These are phyloP conservation scores for Colletotrichum tamarilloi DNA, from an alignment of 2,329 filamentous ascomycete species.

Conservation along the genomic window DNA sequence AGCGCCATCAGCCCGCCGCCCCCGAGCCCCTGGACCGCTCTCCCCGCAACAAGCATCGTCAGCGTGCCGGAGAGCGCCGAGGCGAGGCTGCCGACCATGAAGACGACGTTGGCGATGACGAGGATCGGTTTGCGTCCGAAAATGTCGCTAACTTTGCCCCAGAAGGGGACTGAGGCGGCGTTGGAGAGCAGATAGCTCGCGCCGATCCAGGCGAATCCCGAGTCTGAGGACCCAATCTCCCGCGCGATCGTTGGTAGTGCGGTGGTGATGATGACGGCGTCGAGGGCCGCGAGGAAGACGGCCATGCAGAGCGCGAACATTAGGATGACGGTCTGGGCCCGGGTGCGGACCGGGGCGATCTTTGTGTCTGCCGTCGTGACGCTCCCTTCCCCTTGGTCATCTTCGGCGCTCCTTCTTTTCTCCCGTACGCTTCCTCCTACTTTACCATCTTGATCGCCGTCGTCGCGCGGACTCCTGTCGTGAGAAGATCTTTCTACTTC, in stretches of 20 bases:
- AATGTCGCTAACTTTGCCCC: slow-evolving; percentile 73
- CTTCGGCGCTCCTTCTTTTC: not conserved
- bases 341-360: slow-evolving; percentile 44
- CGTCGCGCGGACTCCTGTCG: not conserved
- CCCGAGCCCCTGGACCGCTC: slow-evolving; percentile 64
- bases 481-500: not conserved
- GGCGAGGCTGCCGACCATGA: slow-evolving; percentile 65
- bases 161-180: slow-evolving; percentile 74
- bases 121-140: slow-evolving; percentile 68
- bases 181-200: slow-evolving; percentile 78
- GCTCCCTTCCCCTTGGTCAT: slow-evolving; percentile 13
- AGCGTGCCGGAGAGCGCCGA: slow-evolving; percentile 56
- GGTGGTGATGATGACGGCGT: slow-evolving; percentile 73
- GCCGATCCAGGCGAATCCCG: slow-evolving; percentile 83
- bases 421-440: not conserved
- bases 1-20: slow-evolving; percentile 69
- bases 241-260: slow-evolving; percentile 73
- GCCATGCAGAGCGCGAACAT: slow-evolving; percentile 54
- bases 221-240: slow-evolving; percentile 71
- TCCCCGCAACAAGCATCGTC: slow-evolving; percentile 30
- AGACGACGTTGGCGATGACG: slow-evolving; percentile 61
- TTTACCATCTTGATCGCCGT: not conserved
- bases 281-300: slow-evolving; percentile 66
- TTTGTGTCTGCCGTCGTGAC: slow-evolving; percentile 7
- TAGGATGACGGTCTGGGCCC: slow-evolving; percentile 50